Percentiles rank a stretch among this genome's conserved stretches.
Conservation (phyloP, 176 grass and related monocot species). For the Lolium rigidum region DNA sequence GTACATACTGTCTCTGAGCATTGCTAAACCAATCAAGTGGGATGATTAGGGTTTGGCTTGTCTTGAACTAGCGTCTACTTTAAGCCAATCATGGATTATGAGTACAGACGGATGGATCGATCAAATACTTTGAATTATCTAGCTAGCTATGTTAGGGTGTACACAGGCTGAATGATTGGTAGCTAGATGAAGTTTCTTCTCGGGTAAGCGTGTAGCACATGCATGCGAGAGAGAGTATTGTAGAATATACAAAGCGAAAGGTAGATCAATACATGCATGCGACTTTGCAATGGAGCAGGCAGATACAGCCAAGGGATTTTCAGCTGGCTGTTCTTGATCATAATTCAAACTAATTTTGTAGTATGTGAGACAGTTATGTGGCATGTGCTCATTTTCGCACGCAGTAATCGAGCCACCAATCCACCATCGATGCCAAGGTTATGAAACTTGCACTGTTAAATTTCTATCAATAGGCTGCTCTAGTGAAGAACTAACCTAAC, state of each 20-base stretch:
- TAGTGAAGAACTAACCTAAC: slow-evolving; percentile 30
- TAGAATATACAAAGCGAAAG: neutral
- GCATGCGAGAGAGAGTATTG: neutral
- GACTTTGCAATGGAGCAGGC: neutral
- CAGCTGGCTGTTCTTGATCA: neutral
- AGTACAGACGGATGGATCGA: slow-evolving; percentile 13
- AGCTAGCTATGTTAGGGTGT: slow-evolving; percentile 23
- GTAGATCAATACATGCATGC: neutral
- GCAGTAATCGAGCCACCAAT: neutral
- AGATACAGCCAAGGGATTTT: neutral
- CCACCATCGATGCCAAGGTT: neutral
- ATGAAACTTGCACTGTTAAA: neutral
- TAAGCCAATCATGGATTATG: slow-evolving; percentile 43
- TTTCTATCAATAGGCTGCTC: neutral
- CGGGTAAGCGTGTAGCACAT: slow-evolving; percentile 43
- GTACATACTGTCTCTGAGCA: slow-evolving; percentile 6
- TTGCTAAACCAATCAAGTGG: slow-evolving; percentile 33
- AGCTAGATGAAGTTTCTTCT: slow-evolving; percentile 61
- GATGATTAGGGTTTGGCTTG: slow-evolving; percentile 11
- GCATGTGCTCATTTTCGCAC: neutral
- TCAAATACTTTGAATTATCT: slow-evolving; percentile 43
- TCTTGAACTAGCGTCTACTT: slow-evolving; percentile 44
- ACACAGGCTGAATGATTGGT: slow-evolving; percentile 39
- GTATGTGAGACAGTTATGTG: neutral
- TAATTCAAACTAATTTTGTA: neutral